These are phyloP conservation scores for Acer negundo DNA, from an alignment of 345 rosid genomes.

Conservation along the genomic window DNA sequence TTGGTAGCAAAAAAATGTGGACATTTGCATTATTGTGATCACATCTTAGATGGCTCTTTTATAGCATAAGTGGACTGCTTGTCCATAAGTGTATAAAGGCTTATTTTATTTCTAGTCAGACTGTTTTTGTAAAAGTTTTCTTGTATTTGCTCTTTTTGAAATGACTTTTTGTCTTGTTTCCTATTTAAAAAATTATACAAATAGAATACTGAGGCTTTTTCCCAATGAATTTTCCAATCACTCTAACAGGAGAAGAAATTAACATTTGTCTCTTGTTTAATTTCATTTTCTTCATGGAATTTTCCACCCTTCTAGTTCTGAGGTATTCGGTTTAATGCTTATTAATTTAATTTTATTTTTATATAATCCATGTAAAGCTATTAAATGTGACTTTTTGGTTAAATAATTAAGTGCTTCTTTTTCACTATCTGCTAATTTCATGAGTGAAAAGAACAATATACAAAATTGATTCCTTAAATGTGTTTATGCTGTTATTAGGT, in stretches of 20 bases:
- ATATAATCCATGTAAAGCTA: neutral
- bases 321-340: neutral
- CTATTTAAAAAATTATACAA: neutral
- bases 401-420: neutral
- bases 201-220: neutral
- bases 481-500: conserved; percentile 45
- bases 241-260: neutral
- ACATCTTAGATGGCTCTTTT: neutral
- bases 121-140: neutral
- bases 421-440: neutral
- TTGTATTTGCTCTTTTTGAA: neutral
- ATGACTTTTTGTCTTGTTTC: neutral
- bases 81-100: neutral
- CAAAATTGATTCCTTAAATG: conserved; percentile 11
- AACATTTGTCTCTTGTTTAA: neutral
- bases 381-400: neutral
- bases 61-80: neutral
- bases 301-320: neutral
- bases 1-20: neutral
- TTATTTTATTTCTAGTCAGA: neutral
- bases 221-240: neutral
- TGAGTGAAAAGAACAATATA: neutral
- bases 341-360: neutral
- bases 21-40: neutral
- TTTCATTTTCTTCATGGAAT: neutral